Evolutionary conservation across 805 yeast species (phyloP).

Genomic region (Ogataea angusta): DNA sequence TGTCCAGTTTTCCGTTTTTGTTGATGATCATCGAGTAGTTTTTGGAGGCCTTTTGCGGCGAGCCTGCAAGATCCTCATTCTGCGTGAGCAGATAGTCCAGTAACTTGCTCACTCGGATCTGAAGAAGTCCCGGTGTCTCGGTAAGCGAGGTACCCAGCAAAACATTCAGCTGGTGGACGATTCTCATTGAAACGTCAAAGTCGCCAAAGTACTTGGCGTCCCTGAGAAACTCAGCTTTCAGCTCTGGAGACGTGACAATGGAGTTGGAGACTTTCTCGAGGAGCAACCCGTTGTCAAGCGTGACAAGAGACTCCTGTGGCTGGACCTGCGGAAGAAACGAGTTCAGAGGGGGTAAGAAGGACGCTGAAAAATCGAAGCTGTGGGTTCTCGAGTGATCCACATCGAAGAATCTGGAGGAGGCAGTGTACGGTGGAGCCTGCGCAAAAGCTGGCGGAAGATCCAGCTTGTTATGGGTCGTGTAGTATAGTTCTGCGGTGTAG

Average conservation of each 20-base stretch:
- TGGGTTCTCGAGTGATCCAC: conserved; percentile 16
- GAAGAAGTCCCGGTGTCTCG: conserved; percentile 13
- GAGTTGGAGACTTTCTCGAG: conserved; percentile 46
- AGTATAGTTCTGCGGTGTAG: conserved; percentile 65
- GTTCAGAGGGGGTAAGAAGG: conserved; percentile 9
- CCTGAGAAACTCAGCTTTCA: conserved; percentile 46
- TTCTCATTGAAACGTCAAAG: conserved; percentile 35
- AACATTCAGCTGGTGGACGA: conserved; percentile 36
- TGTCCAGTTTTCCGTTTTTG: conserved; percentile 52
- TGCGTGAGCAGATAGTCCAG: conserved; percentile 40
- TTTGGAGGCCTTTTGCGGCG: conserved; percentile 30
- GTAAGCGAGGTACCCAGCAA: conserved; percentile 25
- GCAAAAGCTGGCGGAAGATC: conserved; percentile 18
- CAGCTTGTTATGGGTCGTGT: conserved; percentile 27
- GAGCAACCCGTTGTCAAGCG: conserved; percentile 62
- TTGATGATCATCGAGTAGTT: conserved; percentile 35
- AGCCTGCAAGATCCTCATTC: conserved; percentile 42
- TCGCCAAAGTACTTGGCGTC: conserved; percentile 57
- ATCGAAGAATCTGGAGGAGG: conserved; percentile 24
- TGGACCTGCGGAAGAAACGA: conserved; percentile 4
- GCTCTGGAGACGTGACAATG: conserved; percentile 57
- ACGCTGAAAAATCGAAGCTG: conserved; percentile 13
- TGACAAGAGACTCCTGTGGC: conserved; percentile 15
- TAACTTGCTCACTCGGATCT: conserved; percentile 29
- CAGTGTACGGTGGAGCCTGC: conserved; percentile 10